Evolutionary conservation across 2,329 filamentous ascomycete genomes (phyloP).

Genomic region (Penicillium olsonii): DNA sequence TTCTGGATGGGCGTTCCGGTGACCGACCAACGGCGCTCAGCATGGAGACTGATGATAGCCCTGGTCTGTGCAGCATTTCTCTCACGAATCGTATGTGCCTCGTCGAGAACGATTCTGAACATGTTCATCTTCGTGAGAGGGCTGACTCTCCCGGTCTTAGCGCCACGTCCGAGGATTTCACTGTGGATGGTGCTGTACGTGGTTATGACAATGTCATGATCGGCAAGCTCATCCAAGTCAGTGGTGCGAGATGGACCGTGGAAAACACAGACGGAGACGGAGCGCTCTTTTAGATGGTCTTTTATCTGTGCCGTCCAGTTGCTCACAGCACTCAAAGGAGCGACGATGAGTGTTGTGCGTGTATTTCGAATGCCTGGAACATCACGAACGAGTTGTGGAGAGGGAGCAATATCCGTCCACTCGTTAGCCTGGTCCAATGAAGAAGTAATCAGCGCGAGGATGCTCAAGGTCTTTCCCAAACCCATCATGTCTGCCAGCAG

Average conservation of each 20-base stretch:
- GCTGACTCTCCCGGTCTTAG: conserved; percentile 55
- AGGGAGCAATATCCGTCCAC: conserved; percentile 62
- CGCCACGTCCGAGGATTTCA: conserved; percentile 68
- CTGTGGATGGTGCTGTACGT: conserved; percentile 87
- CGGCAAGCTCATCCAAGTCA: conserved; percentile 66
- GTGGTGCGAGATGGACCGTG: conserved; percentile 78
- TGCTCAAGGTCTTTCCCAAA: conserved; percentile 81
- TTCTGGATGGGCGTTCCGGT: conserved; percentile 97
- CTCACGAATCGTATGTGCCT: conserved; percentile 93
- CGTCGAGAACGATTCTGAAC: conserved; percentile 92
- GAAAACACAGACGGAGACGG: conserved; percentile 76
- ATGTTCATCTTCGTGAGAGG: conserved; percentile 80
- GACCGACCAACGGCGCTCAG: conserved; percentile 89
- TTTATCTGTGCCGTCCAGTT: conserved; percentile 96
- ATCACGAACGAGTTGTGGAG: conserved; percentile 34
- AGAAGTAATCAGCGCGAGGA: conserved; percentile 73
- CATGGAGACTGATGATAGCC: conserved; percentile 76
- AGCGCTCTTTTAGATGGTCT: conserved; percentile 68
- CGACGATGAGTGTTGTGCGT: conserved; percentile 80
- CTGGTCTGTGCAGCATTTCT: conserved; percentile 79
- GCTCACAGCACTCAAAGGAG: conserved; percentile 83
- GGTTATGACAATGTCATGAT: conserved; percentile 84
- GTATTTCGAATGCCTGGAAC: conserved; percentile 59
- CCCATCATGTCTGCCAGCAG: conserved; percentile 87
- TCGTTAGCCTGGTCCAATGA: conserved; percentile 63